Conservation (phyloP, 768 basidiomycete species). For the Mycena maculata region DNA sequence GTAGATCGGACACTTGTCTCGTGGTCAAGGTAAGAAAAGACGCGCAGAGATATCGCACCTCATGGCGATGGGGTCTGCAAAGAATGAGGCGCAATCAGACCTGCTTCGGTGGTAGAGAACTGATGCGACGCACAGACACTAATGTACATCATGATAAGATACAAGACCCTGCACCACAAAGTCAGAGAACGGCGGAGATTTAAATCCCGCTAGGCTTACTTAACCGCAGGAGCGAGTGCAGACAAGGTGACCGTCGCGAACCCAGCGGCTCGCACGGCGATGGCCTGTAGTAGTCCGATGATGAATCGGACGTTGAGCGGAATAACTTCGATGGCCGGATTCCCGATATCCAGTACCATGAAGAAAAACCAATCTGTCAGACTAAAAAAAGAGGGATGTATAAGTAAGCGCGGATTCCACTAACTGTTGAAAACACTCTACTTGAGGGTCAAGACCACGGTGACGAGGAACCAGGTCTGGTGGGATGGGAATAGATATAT, state of each 20-base stretch:
- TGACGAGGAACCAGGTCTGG: constrained; percentile 92
- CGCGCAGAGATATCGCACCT: constrained; percentile 57
- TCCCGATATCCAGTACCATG: constrained; percentile 89
- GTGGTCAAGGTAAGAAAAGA: background rate
- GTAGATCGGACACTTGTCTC: constrained; percentile 83
- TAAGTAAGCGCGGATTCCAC: background rate
- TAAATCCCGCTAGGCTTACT: constrained; percentile 59
- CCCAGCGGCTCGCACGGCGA: constrained; percentile 88
- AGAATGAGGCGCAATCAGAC: constrained; percentile 5
- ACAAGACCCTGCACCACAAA: constrained; percentile 71
- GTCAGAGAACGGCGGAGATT: constrained; percentile 9
- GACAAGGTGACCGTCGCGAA: constrained; percentile 82
- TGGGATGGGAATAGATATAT: constrained; percentile 92
- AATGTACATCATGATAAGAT: constrained; percentile 95
- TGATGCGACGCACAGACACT: constrained; percentile 71
- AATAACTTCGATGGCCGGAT: constrained; percentile 71
- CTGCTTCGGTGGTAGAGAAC: constrained; percentile 2
- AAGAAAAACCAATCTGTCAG: constrained; percentile 91
- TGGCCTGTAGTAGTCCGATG: constrained; percentile 82
- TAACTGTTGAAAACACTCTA: constrained; percentile 48
- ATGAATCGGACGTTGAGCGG: constrained; percentile 77
- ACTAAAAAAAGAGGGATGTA: constrained; percentile 52
- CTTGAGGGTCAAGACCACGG: constrained; percentile 77
- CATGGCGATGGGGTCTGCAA: constrained; percentile 81
- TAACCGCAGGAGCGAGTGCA: constrained; percentile 87